Percentiles rank a stretch among this genome's conserved stretches.
Evolutionary conservation across 768 basidiomycete species (phyloP).

Genomic region (Boletus pseudopeckii): DNA sequence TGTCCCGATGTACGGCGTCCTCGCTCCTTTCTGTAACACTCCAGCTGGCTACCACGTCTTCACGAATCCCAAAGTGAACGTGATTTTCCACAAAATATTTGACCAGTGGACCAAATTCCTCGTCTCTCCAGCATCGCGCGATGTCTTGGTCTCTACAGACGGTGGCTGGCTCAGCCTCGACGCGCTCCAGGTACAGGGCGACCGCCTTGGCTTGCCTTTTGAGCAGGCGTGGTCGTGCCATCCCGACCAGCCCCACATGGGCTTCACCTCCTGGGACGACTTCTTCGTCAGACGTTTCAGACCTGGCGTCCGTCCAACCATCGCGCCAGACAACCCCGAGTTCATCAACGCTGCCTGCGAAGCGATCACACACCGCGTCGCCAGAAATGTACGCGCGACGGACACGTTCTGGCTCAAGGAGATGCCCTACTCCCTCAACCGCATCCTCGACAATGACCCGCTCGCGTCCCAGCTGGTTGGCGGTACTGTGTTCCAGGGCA

Average conservation of each 20-base stretch:
- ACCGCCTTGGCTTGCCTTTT: slow-evolving; percentile 28
- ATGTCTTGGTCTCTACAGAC: slow-evolving; percentile 36
- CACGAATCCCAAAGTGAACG: slow-evolving; percentile 41
- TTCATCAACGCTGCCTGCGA: slow-evolving; percentile 54
- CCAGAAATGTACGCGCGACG: slow-evolving; percentile 29
- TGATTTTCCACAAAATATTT: slow-evolving; percentile 45
- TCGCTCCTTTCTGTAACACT: slow-evolving; percentile 24
- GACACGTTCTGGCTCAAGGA: slow-evolving; percentile 63
- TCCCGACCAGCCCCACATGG: slow-evolving; percentile 37
- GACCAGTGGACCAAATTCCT: slow-evolving; percentile 50
- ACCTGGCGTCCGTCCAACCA: slow-evolving; percentile 38
- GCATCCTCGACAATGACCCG: slow-evolving; percentile 48
- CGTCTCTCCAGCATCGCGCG: slow-evolving; percentile 38
- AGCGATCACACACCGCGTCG: slow-evolving; percentile 44
- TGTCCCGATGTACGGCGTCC: slow-evolving; percentile 19
- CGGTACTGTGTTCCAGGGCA: slow-evolving; percentile 54
- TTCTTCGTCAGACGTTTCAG: slow-evolving; percentile 44
- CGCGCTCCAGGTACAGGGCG: slow-evolving; percentile 22
- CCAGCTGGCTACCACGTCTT: slow-evolving; percentile 22
- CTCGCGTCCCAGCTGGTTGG: slow-evolving; percentile 42
- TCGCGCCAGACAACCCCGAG: slow-evolving; percentile 18
- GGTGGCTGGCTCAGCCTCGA: slow-evolving; percentile 49
- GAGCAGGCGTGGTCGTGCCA: slow-evolving; percentile 39
- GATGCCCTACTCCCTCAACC: slow-evolving; percentile 52
- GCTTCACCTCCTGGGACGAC: slow-evolving; percentile 49